Evolutionary conservation across 2,329 filamentous ascomycete genomes (phyloP).

Genomic region (Colletotrichum australisinense): DNA sequence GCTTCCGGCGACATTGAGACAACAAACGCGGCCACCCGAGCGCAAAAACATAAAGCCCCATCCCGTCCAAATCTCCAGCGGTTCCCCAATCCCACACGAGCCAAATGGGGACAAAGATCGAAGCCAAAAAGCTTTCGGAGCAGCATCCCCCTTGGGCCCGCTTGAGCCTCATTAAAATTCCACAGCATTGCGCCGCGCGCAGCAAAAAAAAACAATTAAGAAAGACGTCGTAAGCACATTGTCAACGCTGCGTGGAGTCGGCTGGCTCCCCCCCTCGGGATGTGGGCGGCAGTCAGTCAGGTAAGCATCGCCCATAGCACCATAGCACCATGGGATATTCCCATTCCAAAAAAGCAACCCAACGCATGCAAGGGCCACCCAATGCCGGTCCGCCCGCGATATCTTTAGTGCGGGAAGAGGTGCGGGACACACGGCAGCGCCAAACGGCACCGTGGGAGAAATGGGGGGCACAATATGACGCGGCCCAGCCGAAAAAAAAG

Average conservation of each 20-base stretch:
- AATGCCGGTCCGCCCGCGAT: not conserved
- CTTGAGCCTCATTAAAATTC: too few relatives aligned
- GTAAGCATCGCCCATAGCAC: not conserved
- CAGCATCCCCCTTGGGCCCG: too few relatives aligned
- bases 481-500: slow-evolving; percentile 19
- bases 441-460: not conserved
- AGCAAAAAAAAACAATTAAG: too few relatives aligned
- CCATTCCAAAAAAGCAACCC: not conserved
- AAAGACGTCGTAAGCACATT: too few relatives aligned
- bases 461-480: slow-evolving; percentile 17
- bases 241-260: too few relatives aligned
- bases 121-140: too few relatives aligned
- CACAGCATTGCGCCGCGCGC: too few relatives aligned
- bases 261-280: not conserved
- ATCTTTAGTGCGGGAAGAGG: slow-evolving; percentile 1
- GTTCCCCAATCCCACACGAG: too few relatives aligned
- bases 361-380: not conserved
- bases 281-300: slow-evolving; percentile 9
- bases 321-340: not conserved
- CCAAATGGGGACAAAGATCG: too few relatives aligned
- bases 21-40: not conserved
- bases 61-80: too few relatives aligned
- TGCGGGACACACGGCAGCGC: slow-evolving; percentile 26
- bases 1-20: not conserved
- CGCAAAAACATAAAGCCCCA: too few relatives aligned